These are phyloP conservation scores for Linnemannia schmuckeri DNA, from an alignment of 192 early-diverging fungal genomes.

Conservation along the genomic window DNA sequence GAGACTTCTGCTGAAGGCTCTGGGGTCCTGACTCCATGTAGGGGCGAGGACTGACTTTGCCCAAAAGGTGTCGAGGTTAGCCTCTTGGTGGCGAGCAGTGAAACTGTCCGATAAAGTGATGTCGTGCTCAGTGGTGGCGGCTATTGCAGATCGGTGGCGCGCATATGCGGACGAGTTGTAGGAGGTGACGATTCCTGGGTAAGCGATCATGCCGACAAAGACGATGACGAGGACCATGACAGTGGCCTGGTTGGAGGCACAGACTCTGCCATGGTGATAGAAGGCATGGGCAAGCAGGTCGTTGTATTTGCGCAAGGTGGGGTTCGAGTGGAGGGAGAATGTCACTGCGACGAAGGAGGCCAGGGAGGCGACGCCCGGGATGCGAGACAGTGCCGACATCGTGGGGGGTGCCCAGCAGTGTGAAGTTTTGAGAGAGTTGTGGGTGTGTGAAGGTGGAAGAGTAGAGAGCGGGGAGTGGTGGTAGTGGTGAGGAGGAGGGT, in stretches of 20 bases:
- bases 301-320: slow-evolving; percentile 43
- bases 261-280: slow-evolving; percentile 73
- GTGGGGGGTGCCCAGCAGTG: slow-evolving; percentile 3
- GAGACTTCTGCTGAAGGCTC: slow-evolving; percentile 13
- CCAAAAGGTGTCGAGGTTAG: slow-evolving; percentile 37
- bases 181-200: slow-evolving; percentile 61
- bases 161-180: slow-evolving; percentile 49
- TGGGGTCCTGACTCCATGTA: slow-evolving; percentile 46
- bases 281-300: slow-evolving; percentile 56
- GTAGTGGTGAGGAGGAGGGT: background rate
- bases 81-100: background rate
- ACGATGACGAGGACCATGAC: slow-evolving; percentile 66
- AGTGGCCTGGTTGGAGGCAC: slow-evolving; percentile 71
- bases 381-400: slow-evolving; percentile 49
- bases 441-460: background rate
- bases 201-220: slow-evolving; percentile 69
- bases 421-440: background rate
- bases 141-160: slow-evolving; percentile 20
- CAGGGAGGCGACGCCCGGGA: slow-evolving; percentile 41
- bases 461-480: background rate
- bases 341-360: slow-evolving; percentile 31
- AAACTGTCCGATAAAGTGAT: slow-evolving; percentile 39
- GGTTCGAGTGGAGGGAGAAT: slow-evolving; percentile 37
- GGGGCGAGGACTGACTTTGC: slow-evolving; percentile 25
- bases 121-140: slow-evolving; percentile 57